Conservation (phyloP, 2,329 filamentous ascomycete genomes). For the Trichoderma sp. region DNA sequence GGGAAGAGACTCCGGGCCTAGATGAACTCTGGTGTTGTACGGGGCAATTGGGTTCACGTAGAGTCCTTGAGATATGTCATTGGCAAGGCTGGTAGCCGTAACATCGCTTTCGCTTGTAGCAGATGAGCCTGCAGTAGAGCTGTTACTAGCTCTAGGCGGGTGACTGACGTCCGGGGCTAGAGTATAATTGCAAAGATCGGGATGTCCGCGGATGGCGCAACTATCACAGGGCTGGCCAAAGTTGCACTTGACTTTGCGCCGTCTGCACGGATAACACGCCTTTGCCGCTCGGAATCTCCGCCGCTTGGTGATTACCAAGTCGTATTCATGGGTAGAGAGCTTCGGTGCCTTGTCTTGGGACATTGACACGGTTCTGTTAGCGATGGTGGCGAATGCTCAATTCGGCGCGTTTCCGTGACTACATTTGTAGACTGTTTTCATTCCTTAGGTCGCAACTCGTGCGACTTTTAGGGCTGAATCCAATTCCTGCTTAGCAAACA, state of each 20-base stretch:
- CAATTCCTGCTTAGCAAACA: background rate
- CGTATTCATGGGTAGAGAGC: background rate
- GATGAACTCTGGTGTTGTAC: background rate
- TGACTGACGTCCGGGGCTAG: background rate
- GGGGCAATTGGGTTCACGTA: constrained; percentile 8
- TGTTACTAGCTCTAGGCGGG: background rate
- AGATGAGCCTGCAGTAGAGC: background rate
- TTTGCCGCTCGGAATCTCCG: constrained; percentile 5
- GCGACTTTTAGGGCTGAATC: background rate
- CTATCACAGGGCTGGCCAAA: constrained; percentile 9
- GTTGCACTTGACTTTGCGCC: constrained; percentile 16
- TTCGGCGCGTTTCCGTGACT: background rate
- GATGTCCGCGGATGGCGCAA: constrained; percentile 11
- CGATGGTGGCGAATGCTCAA: background rate
- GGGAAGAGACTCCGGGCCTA: constrained; percentile 11
- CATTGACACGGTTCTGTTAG: background rate
- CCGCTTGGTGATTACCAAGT: background rate
- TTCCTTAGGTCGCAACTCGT: background rate
- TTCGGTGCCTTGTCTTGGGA: background rate
- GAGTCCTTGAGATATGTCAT: background rate
- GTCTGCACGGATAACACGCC: constrained; percentile 13
- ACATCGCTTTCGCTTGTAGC: background rate
- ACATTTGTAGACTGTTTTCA: background rate
- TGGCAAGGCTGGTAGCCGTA: background rate
- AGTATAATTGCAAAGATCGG: constrained; percentile 9